A percentile compares a stretch with the other conserved stretches of the same genome.
These are phyloP conservation scores for Podospora tetraspora DNA, from an alignment of 495 filamentous ascomycete genomes.

Conservation along the genomic window DNA sequence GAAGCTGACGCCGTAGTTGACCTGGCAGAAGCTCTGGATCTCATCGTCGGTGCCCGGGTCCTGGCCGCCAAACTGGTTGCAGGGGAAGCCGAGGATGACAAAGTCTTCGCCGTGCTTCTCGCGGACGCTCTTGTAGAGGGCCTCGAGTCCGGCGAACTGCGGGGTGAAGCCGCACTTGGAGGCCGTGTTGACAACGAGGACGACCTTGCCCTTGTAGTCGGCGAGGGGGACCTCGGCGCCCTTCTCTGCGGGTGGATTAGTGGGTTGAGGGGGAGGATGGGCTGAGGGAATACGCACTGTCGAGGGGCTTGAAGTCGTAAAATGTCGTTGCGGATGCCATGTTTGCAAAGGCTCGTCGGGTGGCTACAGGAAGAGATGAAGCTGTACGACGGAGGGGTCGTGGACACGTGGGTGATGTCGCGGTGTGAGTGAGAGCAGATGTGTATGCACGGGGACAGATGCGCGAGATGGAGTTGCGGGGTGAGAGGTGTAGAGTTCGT, in stretches of 20 bases:
- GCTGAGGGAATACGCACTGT: constrained; percentile 53
- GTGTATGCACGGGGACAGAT: neutral
- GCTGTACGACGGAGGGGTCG: neutral
- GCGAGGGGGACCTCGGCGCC: constrained; percentile 64
- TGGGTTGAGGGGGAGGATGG: neutral
- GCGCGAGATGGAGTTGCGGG: neutral
- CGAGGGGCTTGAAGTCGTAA: constrained; percentile 83
- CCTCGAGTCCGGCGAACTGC: constrained; percentile 91
- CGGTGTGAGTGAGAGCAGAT: neutral
- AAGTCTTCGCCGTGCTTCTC: constrained; percentile 67
- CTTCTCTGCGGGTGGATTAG: constrained; percentile 53
- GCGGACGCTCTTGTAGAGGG: constrained; percentile 74
- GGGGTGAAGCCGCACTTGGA: constrained; percentile 98
- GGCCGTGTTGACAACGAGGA: constrained; percentile 96
- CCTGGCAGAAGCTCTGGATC: constrained; percentile 85
- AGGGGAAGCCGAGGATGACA: constrained; percentile 88
- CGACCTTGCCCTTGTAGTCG: constrained; percentile 77
- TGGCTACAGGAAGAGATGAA: neutral
- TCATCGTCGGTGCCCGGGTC: constrained; percentile 86
- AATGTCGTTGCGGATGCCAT: constrained; percentile 89
- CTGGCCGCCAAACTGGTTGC: constrained; percentile 93
- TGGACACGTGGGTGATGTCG: neutral
- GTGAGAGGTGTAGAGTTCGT: neutral
- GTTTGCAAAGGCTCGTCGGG: constrained; percentile 31
- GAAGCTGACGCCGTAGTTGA: constrained; percentile 95